These are phyloP conservation scores for Colletotrichum sp. DNA, from an alignment of 2,329 filamentous ascomycete genomes.

Conservation along the genomic window DNA sequence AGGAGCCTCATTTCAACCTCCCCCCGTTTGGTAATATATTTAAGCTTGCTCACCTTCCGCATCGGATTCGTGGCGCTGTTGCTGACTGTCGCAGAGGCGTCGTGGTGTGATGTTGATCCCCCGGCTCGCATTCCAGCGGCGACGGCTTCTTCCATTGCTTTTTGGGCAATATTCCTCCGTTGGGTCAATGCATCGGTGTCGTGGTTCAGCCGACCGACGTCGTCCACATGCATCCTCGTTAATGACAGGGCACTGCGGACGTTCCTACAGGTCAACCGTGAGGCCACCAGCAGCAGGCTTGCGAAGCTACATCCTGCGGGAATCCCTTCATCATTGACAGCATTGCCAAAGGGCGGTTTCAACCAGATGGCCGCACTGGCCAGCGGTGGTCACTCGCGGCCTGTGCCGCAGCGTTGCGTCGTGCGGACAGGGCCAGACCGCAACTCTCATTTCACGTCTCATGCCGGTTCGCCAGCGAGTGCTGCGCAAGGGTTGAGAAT, in stretches of 20 bases:
- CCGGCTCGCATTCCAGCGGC: not conserved
- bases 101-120: not conserved
- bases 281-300: not conserved
- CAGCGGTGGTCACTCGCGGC: not conserved
- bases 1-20: conserved; percentile 7
- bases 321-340: not conserved
- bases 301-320: not conserved
- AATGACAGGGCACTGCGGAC: not conserved
- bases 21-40: not conserved
- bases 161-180: not conserved
- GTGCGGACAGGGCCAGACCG: not conserved
- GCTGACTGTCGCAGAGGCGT: not conserved
- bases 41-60: not conserved
- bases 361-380: not conserved
- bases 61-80: not conserved
- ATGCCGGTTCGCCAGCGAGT: not conserved
- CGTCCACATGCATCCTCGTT: not conserved
- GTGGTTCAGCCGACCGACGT: not conserved
- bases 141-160: not conserved
- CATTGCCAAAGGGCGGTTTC: not conserved
- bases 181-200: not conserved
- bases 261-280: not conserved
- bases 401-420: not conserved
- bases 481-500: not conserved
- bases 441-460: not conserved